phyloP scores from a whole-genome alignment of 495 filamentous ascomycete genomes.

The Penicillium goetzii region DNA sequence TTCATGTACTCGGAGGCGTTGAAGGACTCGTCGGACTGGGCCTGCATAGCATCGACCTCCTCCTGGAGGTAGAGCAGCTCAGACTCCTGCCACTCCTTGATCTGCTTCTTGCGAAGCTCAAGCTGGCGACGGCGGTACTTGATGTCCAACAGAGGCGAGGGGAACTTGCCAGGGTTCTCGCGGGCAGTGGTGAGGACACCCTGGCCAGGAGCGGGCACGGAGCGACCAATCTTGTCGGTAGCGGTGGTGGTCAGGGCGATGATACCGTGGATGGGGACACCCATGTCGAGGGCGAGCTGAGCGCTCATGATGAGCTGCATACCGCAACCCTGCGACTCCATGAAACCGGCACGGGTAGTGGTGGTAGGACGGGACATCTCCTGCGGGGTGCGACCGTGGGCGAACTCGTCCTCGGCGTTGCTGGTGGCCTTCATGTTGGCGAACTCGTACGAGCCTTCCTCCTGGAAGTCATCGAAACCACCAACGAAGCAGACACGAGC shows the following conservation, averaged over 20 bases:
- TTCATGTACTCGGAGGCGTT: conserved; percentile 82
- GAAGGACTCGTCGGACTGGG: conserved; percentile 67
- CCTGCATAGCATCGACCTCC: conserved; percentile 88
- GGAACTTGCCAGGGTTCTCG: conserved; percentile 87
- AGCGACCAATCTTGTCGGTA: conserved; percentile 98
- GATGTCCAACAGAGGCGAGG: conserved; percentile 92
- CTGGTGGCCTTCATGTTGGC: conserved; percentile 99
- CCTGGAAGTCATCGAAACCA: conserved; percentile 98
- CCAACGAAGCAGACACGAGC: conserved; percentile 95
- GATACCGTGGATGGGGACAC: conserved; percentile 95
- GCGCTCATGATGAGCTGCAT: conserved; percentile 99
- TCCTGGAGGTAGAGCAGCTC: conserved; percentile 92
- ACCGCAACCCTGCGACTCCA: conserved; percentile 99
- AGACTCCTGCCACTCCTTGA: conserved; percentile 93
- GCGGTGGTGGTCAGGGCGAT: conserved; percentile 95
- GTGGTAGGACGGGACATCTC: conserved; percentile 99
- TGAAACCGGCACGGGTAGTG: conserved; percentile 95
- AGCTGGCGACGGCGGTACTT: conserved; percentile 95
- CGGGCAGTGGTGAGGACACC: conserved; percentile 97
- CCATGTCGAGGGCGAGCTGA: conserved; percentile 95
- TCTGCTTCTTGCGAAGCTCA: conserved; percentile 85
- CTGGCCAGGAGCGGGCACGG: conserved; percentile 93
- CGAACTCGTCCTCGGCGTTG: conserved; percentile 94
- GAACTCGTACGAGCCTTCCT: conserved; percentile 99
- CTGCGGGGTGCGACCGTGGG: conserved; percentile 88